These are phyloP conservation scores for Fusarium succisae DNA, from an alignment of 2,329 filamentous ascomycete species.

Conservation along the genomic window DNA sequence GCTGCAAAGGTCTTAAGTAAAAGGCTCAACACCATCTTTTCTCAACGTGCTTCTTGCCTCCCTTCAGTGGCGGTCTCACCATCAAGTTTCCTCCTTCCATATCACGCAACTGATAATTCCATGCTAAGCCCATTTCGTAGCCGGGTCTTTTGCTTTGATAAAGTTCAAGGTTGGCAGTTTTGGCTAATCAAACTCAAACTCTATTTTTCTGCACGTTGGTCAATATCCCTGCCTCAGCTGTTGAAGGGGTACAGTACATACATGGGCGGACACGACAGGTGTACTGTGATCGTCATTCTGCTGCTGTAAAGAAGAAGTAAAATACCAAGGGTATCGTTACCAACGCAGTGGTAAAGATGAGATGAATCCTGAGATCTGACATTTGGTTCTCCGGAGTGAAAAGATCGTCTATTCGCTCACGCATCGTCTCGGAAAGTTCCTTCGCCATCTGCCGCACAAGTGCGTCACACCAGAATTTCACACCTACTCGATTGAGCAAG, in stretches of 20 bases:
- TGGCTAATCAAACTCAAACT: slow-evolving; percentile 1
- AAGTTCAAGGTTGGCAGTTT: background rate
- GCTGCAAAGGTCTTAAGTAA: background rate
- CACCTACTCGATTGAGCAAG: background rate
- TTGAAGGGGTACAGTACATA: background rate
- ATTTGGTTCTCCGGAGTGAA: background rate
- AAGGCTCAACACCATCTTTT: background rate
- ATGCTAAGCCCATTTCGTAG: background rate
- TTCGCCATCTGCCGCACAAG: background rate
- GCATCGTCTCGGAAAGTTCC: background rate
- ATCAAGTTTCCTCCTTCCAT: background rate
- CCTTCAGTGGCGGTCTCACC: background rate
- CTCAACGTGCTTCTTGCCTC: background rate
- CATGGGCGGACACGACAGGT: background rate
- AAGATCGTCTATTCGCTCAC: background rate
- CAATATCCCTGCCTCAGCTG: background rate
- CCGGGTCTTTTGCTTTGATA: background rate
- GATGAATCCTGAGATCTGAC: background rate
- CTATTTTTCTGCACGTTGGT: background rate
- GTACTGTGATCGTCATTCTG: background rate
- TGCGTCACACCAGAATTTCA: background rate
- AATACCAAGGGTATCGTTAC: background rate
- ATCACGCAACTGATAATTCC: background rate
- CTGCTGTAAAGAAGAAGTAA: background rate
- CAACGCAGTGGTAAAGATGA: background rate